Conservation (phyloP, 2,329 filamentous ascomycete species). For the Phaeoacremonium minimum region DNA sequence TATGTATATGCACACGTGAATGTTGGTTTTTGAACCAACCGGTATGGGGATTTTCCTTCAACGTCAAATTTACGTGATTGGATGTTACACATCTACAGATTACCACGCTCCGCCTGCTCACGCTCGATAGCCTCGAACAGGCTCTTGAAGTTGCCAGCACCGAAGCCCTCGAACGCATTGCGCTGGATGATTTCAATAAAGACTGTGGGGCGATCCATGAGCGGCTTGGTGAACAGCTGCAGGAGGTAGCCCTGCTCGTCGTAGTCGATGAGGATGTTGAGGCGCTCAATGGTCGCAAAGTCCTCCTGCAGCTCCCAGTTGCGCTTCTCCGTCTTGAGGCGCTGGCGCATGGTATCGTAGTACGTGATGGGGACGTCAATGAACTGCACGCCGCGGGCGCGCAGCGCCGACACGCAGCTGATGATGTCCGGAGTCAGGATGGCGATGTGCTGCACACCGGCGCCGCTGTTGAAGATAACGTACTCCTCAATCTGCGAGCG, state of each 20-base stretch:
- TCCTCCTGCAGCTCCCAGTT: slow-evolving; percentile 70
- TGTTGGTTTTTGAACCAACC: slow-evolving; percentile 1
- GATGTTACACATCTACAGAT: slow-evolving; percentile 60
- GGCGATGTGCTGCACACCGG: slow-evolving; percentile 92
- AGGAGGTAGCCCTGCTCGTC: slow-evolving; percentile 85
- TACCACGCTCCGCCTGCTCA: slow-evolving; percentile 83
- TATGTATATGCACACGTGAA: slow-evolving; percentile 2
- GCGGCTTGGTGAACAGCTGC: slow-evolving; percentile 75
- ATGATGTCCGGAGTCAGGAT: slow-evolving; percentile 81
- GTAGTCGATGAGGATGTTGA: slow-evolving; percentile 93
- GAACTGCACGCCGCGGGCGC: slow-evolving; percentile 87
- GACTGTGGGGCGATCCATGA: slow-evolving; percentile 92
- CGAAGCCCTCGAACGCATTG: slow-evolving; percentile 86
- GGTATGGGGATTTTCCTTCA: too few relatives aligned
- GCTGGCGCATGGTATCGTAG: slow-evolving; percentile 70
- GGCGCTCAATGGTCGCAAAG: slow-evolving; percentile 67
- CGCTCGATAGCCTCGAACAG: slow-evolving; percentile 93
- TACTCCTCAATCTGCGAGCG: slow-evolving; percentile 94
- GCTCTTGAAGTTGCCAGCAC: slow-evolving; percentile 93
- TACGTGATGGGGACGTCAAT: slow-evolving; percentile 86
- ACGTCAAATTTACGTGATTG: too few relatives aligned
- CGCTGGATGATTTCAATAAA: slow-evolving; percentile 96
- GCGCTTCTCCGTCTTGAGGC: slow-evolving; percentile 61
- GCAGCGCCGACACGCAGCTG: slow-evolving; percentile 68
- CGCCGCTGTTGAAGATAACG: slow-evolving; percentile 82